Percentiles rank a stretch among this genome's conserved stretches.
Conservation (phyloP, 306 rosid species). For the Comarum palustre region DNA sequence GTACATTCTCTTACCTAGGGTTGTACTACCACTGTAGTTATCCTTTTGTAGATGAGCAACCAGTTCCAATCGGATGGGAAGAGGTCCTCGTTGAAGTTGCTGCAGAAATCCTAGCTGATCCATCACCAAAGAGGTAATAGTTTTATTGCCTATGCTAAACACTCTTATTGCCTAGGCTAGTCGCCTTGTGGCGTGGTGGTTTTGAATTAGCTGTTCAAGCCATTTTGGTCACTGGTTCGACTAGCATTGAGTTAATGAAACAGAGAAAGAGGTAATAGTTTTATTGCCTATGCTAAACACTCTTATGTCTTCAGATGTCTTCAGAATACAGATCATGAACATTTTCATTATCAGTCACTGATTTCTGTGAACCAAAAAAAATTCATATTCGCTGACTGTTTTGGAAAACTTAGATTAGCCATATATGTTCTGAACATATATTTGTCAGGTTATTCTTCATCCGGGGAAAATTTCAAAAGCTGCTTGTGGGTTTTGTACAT, state of each 20-base stretch:
- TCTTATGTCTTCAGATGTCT: neutral
- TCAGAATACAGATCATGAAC: neutral
- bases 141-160: neutral
- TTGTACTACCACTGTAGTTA: conserved; percentile 45
- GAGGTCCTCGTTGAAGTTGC: conserved; percentile 60
- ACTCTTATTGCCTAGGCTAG: too few relatives aligned
- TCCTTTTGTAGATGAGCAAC: conserved; percentile 82
- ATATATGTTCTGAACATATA: neutral
- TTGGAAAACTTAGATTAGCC: neutral
- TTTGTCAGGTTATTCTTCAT: conserved; percentile 49
- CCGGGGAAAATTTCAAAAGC: conserved; percentile 74
- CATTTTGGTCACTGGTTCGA: too few relatives aligned
- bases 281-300: too few relatives aligned
- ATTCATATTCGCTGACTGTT: neutral
- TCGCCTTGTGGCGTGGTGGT: too few relatives aligned
- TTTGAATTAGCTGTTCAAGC: too few relatives aligned
- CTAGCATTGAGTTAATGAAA: neutral
- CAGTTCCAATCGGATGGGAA: conserved; percentile 84
- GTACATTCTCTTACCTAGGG: conserved; percentile 22
- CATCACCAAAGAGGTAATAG: conserved; percentile 58
- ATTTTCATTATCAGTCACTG: neutral
- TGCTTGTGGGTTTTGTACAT: conserved; percentile 68
- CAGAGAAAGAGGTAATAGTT: too few relatives aligned
- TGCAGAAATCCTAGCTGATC: conserved; percentile 66
- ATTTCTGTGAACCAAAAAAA: neutral